Evolutionary conservation across 2,329 filamentous ascomycete species (phyloP), one percentile per base, ranked within the genome.

Genomic region (Monilinia vaccinii-corymbosi): DNA sequence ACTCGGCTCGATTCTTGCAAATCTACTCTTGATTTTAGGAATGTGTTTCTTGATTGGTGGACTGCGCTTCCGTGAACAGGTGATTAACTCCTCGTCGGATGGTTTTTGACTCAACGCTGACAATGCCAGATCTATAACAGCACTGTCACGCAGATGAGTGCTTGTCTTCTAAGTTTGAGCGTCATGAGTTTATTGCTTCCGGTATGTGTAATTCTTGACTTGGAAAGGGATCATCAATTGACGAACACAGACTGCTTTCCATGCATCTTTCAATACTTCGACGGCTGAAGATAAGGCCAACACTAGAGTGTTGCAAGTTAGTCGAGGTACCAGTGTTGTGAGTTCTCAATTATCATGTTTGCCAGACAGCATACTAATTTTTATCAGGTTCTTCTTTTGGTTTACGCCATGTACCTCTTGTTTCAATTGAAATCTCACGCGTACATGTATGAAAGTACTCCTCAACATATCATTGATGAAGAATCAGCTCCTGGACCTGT

Each of bases 81-180:
- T 85, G 69, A 63, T 76, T 67, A 45, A 21, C 11, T 21, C 36
- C 28, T 38, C 23, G 18, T n/a, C 14, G 36, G 10, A 32, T 38
- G 28, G 34, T 14, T 36, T 18, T 18, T 4, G 16, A 11, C 18
- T 16, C 13, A 4, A 21, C 31, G 47, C 65, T 70, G 45, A 69
- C 34, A 11, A 5, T 25, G 13, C 4, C 58, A 88, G 83, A 86
- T 97, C 64, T 97, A 96, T 76, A 97, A 96, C 75, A 94, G 86
- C 75, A 96, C 90, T 25, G 90, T 96, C 61, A 96, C 91, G 0
- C 91, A 97, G 73, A 96, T 96, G 90, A 96, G 91, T 72, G 92
- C 92, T 56, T 96, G 91, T 75, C 79, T 97, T 67, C 82, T 97
- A 67, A 95, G 90, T 77, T 75, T 96, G 73, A 92, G 89, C 70